Percentiles rank a stretch among this genome's conserved stretches.
phyloP scores from a whole-genome alignment of 2,329 filamentous ascomycete genomes.

The Polychaeton citri region DNA sequence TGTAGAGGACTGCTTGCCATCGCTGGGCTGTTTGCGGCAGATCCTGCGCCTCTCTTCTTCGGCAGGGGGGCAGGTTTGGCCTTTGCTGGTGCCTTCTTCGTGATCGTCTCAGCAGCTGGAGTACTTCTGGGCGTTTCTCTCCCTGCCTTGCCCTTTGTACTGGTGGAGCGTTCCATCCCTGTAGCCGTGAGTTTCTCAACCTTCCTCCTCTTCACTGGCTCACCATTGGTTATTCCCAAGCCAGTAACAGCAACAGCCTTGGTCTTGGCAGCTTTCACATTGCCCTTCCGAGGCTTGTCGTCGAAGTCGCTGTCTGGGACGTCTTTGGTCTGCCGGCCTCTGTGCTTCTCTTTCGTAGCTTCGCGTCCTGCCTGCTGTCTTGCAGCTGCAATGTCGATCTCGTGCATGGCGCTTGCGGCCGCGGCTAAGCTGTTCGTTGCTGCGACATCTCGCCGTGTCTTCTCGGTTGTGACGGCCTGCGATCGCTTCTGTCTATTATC shows the following conservation, averaged over 20 bases:
- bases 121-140: slow-evolving; percentile 55
- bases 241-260: slow-evolving; percentile 43
- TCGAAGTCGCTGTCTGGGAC: slow-evolving; percentile 70
- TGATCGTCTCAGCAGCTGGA: slow-evolving; percentile 49
- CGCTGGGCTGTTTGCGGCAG: slow-evolving; percentile 24
- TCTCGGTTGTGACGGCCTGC: slow-evolving; percentile 49
- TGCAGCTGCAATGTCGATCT: slow-evolving; percentile 66
- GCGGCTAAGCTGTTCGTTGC: slow-evolving; percentile 55
- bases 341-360: slow-evolving; percentile 53
- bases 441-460: slow-evolving; percentile 65
- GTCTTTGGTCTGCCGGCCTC: slow-evolving; percentile 49
- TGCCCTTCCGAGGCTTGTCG: slow-evolving; percentile 54
- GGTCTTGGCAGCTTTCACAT: slow-evolving; percentile 43
- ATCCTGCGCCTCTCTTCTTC: slow-evolving; percentile 60
- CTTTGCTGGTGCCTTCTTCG: slow-evolving; percentile 51
- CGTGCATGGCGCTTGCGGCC: slow-evolving; percentile 61
- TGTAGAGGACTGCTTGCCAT: slow-evolving; percentile 36
- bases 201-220: slow-evolving; percentile 62
- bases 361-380: slow-evolving; percentile 78
- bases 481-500: slow-evolving; percentile 53
- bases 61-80: slow-evolving; percentile 47
- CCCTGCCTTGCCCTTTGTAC: slow-evolving; percentile 24
- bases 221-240: slow-evolving; percentile 47
- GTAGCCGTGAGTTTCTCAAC: slow-evolving; percentile 48
- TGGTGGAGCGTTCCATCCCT: slow-evolving; percentile 56